phyloP scores from a whole-genome alignment of 495 filamentous ascomycete species.

The Oidiodendron maius region DNA sequence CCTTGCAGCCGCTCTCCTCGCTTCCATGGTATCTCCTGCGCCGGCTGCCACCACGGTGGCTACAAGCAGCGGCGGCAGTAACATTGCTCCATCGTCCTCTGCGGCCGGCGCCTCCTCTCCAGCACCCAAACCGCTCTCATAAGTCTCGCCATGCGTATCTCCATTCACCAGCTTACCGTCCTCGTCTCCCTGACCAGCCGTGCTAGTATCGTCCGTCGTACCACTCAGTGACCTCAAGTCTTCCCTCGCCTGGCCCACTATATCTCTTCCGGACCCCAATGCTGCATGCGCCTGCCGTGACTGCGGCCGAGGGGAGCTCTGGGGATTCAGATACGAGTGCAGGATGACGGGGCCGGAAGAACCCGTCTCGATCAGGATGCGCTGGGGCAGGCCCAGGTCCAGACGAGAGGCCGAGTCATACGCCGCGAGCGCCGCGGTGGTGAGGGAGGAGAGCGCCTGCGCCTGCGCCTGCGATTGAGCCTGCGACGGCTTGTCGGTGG shows the following conservation, averaged over 20 bases:
- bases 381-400: conserved; percentile 30
- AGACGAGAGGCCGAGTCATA: conserved; percentile 31
- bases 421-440: conserved; percentile 30
- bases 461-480: conserved; percentile 10
- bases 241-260: conserved; percentile 16
- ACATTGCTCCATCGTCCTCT: conserved; percentile 7
- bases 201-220: conserved; percentile 5
- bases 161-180: background rate
- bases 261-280: background rate
- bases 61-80: conserved; percentile 15
- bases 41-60: conserved; percentile 18
- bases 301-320: background rate
- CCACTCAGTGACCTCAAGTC: conserved; percentile 17
- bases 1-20: conserved; percentile 15
- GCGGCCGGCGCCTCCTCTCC: conserved; percentile 1
- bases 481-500: background rate
- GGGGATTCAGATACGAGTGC: conserved; percentile 17
- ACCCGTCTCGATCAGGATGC: conserved; percentile 35
- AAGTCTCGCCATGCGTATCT: conserved; percentile 10
- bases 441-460: conserved; percentile 30
- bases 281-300: background rate
- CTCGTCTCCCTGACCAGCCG: background rate
- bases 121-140: background rate
- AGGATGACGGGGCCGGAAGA: conserved; percentile 30
- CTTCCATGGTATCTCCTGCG: conserved; percentile 8